These are phyloP conservation scores for Termitomyces eurrhizus DNA, from an alignment of 768 basidiomycete species.

Conservation along the genomic window DNA sequence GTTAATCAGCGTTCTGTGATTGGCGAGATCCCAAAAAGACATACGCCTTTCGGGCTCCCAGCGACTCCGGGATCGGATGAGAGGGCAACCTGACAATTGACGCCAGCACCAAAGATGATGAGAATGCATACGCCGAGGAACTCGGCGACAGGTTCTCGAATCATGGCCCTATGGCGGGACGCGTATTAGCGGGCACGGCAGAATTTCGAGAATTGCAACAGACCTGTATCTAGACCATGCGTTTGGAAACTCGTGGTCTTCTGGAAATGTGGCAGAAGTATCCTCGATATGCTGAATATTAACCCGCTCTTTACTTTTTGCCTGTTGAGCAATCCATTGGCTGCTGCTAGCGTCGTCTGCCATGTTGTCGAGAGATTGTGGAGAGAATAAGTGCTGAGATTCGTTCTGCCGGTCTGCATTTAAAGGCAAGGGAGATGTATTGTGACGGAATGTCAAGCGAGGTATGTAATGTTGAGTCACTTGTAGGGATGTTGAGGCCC, in stretches of 20 bases:
- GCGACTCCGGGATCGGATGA: constrained; percentile 43
- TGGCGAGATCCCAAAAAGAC: constrained; percentile 18
- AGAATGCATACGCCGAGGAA: constrained; percentile 58
- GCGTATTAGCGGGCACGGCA: neutral
- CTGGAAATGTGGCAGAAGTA: neutral
- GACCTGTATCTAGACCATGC: constrained; percentile 56
- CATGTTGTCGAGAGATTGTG: neutral
- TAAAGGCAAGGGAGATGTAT: constrained; percentile 1
- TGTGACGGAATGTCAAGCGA: constrained; percentile 2
- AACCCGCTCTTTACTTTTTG: neutral
- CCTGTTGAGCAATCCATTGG: neutral
- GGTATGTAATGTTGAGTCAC: neutral
- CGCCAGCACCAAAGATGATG: constrained; percentile 56
- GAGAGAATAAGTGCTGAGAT: neutral
- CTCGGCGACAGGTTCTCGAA: constrained; percentile 62
- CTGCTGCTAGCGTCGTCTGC: neutral
- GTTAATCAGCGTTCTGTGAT: neutral
- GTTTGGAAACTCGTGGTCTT: constrained; percentile 42
- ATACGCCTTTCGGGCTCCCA: constrained; percentile 50
- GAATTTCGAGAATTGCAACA: constrained; percentile 3
- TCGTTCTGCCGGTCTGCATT: neutral
- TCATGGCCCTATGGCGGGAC: constrained; percentile 28
- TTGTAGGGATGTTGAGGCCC: neutral
- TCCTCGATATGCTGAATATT: neutral
- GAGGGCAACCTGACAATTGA: constrained; percentile 53